phyloP scores from a whole-genome alignment of 495 filamentous ascomycete species.

The Schizothecium vesticola region DNA sequence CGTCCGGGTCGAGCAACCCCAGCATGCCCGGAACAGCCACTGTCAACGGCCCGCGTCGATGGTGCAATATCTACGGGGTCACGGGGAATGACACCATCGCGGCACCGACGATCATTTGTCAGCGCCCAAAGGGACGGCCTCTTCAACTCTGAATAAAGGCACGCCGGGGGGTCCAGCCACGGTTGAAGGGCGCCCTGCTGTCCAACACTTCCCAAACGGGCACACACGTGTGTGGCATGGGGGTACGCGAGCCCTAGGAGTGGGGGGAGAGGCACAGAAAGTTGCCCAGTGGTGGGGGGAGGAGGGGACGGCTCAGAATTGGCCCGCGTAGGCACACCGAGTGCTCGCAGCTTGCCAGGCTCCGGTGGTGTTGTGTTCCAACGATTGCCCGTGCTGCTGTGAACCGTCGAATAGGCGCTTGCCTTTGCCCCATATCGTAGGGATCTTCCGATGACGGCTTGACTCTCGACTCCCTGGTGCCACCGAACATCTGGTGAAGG shows the following conservation, averaged over 20 bases:
- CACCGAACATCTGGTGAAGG: not conserved
- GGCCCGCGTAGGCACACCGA: not conserved
- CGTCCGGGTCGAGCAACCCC: slow-evolving; percentile 21
- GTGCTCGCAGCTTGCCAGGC: not conserved
- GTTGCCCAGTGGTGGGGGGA: not conserved
- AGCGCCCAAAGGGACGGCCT: slow-evolving; percentile 25
- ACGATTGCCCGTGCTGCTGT: not conserved
- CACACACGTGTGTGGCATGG: not conserved
- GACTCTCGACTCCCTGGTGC: not conserved
- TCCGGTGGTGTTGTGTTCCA: not conserved
- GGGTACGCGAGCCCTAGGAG: not conserved
- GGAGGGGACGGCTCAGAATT: not conserved
- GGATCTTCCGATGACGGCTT: not conserved
- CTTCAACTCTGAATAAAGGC: not conserved
- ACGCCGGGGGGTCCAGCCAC: not conserved
- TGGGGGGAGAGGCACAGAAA: not conserved
- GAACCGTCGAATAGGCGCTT: not conserved
- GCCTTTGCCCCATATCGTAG: not conserved
- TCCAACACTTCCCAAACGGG: not conserved
- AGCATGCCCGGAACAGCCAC: slow-evolving; percentile 18
- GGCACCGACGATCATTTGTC: slow-evolving; percentile 33
- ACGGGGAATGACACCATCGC: slow-evolving; percentile 41
- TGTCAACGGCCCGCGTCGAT: slow-evolving; percentile 32
- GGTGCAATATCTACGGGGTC: slow-evolving; percentile 33
- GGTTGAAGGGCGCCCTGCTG: not conserved